phyloP scores from a whole-genome alignment of 1,284 basidiomycete genomes.

The Tausonia pullulans region DNA sequence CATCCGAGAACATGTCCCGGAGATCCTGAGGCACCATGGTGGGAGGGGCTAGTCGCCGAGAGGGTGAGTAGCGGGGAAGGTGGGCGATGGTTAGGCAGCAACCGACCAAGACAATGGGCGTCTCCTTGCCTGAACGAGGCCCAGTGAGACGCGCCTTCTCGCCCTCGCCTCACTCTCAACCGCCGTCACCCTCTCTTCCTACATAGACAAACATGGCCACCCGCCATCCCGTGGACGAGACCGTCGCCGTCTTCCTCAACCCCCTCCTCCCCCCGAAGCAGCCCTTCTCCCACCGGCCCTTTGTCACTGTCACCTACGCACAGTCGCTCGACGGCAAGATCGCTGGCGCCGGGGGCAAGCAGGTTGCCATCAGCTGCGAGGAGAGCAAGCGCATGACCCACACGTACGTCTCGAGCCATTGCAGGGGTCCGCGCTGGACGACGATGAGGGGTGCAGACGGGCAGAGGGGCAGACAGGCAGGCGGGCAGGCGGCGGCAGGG shows the following conservation, averaged over 20 bases:
- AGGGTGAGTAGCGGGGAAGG: no score
- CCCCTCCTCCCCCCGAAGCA: conserved; percentile 9
- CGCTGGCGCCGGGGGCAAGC: conserved; percentile 58
- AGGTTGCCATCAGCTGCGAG: conserved; percentile 68
- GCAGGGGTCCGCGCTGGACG: background rate
- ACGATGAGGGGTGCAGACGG: background rate
- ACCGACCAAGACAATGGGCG: no score
- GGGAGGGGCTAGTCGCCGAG: no score
- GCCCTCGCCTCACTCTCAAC: background rate
- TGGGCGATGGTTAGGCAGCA: no score
- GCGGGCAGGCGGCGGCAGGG: no score
- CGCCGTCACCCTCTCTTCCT: background rate
- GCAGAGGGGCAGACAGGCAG: background rate
- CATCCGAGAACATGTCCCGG: no score
- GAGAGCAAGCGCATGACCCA: conserved; percentile 95
- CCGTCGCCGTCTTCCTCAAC: conserved; percentile 3
- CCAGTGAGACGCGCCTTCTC: no score
- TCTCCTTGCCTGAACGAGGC: no score
- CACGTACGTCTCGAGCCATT: conserved; percentile 43
- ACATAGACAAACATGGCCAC: background rate
- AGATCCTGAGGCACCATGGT: no score
- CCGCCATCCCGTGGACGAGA: background rate
- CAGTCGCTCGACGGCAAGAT: conserved; percentile 92
- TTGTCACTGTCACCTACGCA: conserved; percentile 77
- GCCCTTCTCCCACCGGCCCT: conserved; percentile 15